These are phyloP conservation scores for Cladophialophora bantiana DNA, from an alignment of 2,329 filamentous ascomycete species.

Conservation along the genomic window DNA sequence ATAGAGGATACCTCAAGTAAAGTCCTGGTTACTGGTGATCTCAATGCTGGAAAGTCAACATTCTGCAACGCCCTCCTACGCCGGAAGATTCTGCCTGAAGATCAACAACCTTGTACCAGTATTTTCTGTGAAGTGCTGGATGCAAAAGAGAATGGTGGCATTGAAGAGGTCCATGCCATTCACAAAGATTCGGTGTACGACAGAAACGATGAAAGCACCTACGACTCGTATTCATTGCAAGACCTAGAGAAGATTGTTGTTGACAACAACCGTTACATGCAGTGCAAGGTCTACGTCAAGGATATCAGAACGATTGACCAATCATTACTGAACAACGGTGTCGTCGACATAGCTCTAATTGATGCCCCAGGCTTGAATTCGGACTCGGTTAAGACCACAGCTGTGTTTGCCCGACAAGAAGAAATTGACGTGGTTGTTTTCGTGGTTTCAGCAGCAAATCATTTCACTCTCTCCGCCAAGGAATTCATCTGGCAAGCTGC, in stretches of 20 bases:
- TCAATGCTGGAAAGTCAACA: slow-evolving; percentile 97
- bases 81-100: slow-evolving; percentile 90
- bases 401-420: slow-evolving; percentile 94
- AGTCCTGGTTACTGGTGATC: slow-evolving; percentile 90
- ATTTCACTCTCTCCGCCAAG: slow-evolving; percentile 96
- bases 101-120: slow-evolving; percentile 96
- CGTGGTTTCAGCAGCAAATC: slow-evolving; percentile 95
- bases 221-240: slow-evolving; percentile 79
- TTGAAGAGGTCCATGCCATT: slow-evolving; percentile 96
- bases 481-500: slow-evolving; percentile 97
- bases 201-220: slow-evolving; percentile 90
- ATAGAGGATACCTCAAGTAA: slow-evolving; percentile 99
- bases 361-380: slow-evolving; percentile 95
- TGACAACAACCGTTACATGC: slow-evolving; percentile 85
- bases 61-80: slow-evolving; percentile 97
- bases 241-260: slow-evolving; percentile 88
- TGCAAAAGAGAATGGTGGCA: slow-evolving; percentile 83
- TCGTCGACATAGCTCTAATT: slow-evolving; percentile 96
- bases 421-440: slow-evolving; percentile 99
- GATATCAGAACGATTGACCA: slow-evolving; percentile 89
- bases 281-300: slow-evolving; percentile 96
- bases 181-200: slow-evolving; percentile 82
- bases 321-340: slow-evolving; percentile 93
- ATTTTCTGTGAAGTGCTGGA: slow-evolving; percentile 98
- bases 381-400: slow-evolving; percentile 95